Evolutionary conservation across 2,329 filamentous ascomycete species (phyloP).

Genomic region (Fusarium torulosum): DNA sequence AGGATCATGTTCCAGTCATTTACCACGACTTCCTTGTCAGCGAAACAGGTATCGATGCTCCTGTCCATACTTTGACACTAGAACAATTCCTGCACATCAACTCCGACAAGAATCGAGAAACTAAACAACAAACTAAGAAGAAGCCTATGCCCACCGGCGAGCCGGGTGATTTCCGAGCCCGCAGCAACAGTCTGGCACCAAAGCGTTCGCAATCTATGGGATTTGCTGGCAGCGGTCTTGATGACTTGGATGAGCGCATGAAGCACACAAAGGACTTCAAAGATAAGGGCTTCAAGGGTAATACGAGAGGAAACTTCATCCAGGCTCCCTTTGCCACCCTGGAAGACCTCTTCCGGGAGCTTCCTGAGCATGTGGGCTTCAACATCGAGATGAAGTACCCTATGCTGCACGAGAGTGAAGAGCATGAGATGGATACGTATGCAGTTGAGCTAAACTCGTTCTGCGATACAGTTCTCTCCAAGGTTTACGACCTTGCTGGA

Average conservation of each 20-base stretch:
- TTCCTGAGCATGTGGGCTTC: conserved; percentile 88
- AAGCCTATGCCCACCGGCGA: conserved; percentile 52
- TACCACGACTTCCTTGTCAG: conserved; percentile 99
- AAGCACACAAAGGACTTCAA: conserved; percentile 98
- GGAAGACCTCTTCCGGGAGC: conserved; percentile 88
- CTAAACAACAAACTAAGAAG: conserved; percentile 17
- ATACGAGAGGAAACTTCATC: conserved; percentile 93
- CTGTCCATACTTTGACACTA: conserved; percentile 92
- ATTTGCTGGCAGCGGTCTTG: conserved; percentile 57
- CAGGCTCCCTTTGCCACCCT: conserved; percentile 96
- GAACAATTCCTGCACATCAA: conserved; percentile 96
- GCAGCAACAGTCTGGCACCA: conserved; percentile 57
- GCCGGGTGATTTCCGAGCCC: conserved; percentile 41
- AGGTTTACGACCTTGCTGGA: conserved; percentile 87
- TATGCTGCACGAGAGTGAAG: conserved; percentile 95
- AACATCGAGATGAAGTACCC: conserved; percentile 99
- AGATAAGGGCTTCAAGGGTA: conserved; percentile 93
- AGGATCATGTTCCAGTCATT: conserved; percentile 97
- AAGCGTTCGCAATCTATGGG: conserved; percentile 69
- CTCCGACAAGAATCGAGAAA: conserved; percentile 58
- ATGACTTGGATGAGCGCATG: conserved; percentile 81
- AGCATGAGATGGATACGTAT: conserved; percentile 96
- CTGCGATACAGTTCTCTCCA: conserved; percentile 90
- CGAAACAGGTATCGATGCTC: conserved; percentile 96
- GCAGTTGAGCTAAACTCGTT: conserved; percentile 97